These are phyloP conservation scores for Colletotrichum coccodes DNA, from an alignment of 2,329 filamentous ascomycete species.

Conservation along the genomic window DNA sequence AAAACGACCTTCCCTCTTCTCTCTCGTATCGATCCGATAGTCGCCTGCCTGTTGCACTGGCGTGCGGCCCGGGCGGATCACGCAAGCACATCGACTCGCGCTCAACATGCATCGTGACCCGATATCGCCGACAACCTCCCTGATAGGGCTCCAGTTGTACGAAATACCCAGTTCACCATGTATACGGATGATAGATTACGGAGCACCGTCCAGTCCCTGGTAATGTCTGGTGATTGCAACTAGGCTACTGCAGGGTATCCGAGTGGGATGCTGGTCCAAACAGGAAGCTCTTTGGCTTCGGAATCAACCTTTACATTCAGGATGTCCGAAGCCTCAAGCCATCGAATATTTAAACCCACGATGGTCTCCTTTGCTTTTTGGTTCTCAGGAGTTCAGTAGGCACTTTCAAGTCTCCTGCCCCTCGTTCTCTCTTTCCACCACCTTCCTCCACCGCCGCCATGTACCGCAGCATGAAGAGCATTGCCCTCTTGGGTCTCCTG, in stretches of 20 bases:
- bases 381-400: slow-evolving; percentile 13
- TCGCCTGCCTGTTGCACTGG: not conserved
- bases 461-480: slow-evolving; percentile 43
- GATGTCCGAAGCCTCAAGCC: not conserved
- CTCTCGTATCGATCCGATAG: slow-evolving; percentile 3
- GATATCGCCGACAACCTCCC: slow-evolving; percentile 9
- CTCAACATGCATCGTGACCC: slow-evolving; percentile 12
- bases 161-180: not conserved
- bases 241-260: not conserved
- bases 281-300: slow-evolving; percentile 11
- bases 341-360: slow-evolving; percentile 10
- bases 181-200: not conserved
- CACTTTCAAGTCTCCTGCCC: slow-evolving; percentile 7
- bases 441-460: not conserved
- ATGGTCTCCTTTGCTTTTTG: not conserved
- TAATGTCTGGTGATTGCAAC: not conserved
- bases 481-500: slow-evolving; percentile 46
- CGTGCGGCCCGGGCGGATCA: not conserved
- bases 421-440: not conserved
- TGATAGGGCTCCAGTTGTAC: not conserved
- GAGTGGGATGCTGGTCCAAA: slow-evolving; percentile 3
- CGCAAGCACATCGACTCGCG: not conserved
- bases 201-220: not conserved
- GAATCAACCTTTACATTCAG: not conserved
- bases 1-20: slow-evolving; percentile 31